phyloP scores from a whole-genome alignment of 2,329 filamentous ascomycete species.

The Aureobasidium musti region DNA sequence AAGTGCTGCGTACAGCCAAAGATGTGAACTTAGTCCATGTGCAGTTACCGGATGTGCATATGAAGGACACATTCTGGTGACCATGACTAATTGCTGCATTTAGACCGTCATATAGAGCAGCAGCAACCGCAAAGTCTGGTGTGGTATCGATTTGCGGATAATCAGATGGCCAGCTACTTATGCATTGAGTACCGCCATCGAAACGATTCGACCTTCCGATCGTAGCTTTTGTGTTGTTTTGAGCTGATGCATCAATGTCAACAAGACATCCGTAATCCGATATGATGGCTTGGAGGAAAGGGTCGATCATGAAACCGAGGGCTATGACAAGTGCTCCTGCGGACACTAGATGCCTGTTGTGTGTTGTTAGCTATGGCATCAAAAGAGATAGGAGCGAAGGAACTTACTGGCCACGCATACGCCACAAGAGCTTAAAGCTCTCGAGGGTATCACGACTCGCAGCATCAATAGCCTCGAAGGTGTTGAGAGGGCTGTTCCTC shows the following conservation, averaged over 20 bases:
- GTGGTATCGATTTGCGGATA: neutral
- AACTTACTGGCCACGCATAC: conserved; percentile 8
- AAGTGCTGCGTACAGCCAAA: neutral
- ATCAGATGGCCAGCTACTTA: neutral
- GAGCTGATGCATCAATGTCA: neutral
- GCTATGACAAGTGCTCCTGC: conserved; percentile 7
- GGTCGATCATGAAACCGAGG: conserved; percentile 1
- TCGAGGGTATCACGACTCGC: conserved; percentile 9
- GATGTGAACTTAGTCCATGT: conserved; percentile 8
- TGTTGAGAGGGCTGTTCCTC: neutral
- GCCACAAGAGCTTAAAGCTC: conserved; percentile 10
- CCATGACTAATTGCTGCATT: neutral
- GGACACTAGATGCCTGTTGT: neutral
- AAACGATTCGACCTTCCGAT: neutral
- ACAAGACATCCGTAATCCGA: neutral
- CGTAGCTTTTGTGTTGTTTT: neutral
- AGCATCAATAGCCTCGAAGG: conserved; percentile 14
- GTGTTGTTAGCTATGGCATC: neutral
- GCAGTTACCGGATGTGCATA: conserved; percentile 14
- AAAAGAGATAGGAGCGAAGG: neutral
- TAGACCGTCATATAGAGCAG: neutral
- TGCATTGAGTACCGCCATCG: conserved; percentile 8
- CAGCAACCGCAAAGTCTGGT: neutral
- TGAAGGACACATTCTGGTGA: neutral
- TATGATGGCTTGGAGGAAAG: conserved; percentile 23